These are phyloP conservation scores for Ceratobasidium sp. DNA, from an alignment of 1,284 basidiomycete genomes.

Conservation along the genomic window DNA sequence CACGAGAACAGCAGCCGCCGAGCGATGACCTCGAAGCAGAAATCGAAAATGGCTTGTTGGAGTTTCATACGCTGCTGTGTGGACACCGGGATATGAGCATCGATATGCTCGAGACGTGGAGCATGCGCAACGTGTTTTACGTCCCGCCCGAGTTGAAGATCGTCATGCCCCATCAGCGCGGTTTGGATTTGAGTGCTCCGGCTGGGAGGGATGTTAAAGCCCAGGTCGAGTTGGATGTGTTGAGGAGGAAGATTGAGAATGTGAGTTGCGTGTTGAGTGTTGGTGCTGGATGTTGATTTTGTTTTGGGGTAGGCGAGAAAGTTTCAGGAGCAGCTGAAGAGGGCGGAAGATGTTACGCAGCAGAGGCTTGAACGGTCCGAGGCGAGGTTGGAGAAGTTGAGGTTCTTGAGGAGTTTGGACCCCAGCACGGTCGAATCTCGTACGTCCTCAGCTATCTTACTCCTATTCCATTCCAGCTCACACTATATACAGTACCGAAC, in stretches of 20 bases:
- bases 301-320: slow-evolving; percentile 43
- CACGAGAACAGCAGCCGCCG: slow-evolving; percentile 30
- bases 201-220: slow-evolving; percentile 45
- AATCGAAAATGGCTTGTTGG: slow-evolving; percentile 45
- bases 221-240: slow-evolving; percentile 45
- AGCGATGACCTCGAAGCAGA: slow-evolving; percentile 35
- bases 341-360: slow-evolving; percentile 45
- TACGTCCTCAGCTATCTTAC: slow-evolving; percentile 20
- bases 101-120: slow-evolving; percentile 50
- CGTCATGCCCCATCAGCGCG: slow-evolving; percentile 49
- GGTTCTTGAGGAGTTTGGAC: slow-evolving; percentile 40
- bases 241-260: slow-evolving; percentile 47
- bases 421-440: slow-evolving; percentile 32
- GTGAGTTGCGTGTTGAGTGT: slow-evolving; percentile 39
- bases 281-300: slow-evolving; percentile 6
- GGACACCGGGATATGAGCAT: slow-evolving; percentile 50
- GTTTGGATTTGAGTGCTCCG: slow-evolving; percentile 45
- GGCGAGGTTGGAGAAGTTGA: slow-evolving; percentile 36
- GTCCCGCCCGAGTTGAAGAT: slow-evolving; percentile 45
- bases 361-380: slow-evolving; percentile 36
- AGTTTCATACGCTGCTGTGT: slow-evolving; percentile 49
- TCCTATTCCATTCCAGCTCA: background rate
- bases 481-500: slow-evolving; percentile 41
- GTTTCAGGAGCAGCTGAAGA: slow-evolving; percentile 44
- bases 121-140: slow-evolving; percentile 49